These are phyloP conservation scores for Candida albicans DNA, from an alignment of 1,139 yeast genomes.

Conservation along the genomic window DNA sequence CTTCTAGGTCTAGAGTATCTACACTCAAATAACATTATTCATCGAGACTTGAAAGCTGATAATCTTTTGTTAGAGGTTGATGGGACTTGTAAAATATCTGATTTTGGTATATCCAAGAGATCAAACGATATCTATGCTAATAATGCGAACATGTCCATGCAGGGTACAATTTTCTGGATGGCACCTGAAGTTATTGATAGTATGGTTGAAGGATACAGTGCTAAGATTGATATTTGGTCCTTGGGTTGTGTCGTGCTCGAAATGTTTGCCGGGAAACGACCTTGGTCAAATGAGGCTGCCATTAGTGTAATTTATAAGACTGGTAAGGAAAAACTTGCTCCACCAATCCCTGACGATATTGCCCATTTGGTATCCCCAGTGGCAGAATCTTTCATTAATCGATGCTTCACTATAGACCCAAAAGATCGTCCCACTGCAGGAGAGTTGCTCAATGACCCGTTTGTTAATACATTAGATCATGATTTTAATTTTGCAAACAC, in stretches of 20 bases:
- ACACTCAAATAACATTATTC: slow-evolving; percentile 85
- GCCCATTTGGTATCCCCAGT: slow-evolving; percentile 49
- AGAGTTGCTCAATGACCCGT: slow-evolving; percentile 60
- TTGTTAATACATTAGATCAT: slow-evolving; percentile 36
- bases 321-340: slow-evolving; percentile 78
- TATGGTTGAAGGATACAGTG: slow-evolving; percentile 89
- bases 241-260: slow-evolving; percentile 94
- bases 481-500: slow-evolving; percentile 64
- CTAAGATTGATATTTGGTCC: slow-evolving; percentile 92
- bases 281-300: slow-evolving; percentile 80
- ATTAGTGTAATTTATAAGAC: slow-evolving; percentile 75
- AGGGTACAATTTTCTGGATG: slow-evolving; percentile 99
- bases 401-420: slow-evolving; percentile 82
- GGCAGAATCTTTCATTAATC: slow-evolving; percentile 70
- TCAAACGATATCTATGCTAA: slow-evolving; percentile 86
- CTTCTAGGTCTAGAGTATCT: slow-evolving; percentile 80
- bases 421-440: slow-evolving; percentile 85
- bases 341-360: slow-evolving; percentile 93
- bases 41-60: slow-evolving; percentile 95
- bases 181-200: slow-evolving; percentile 97
- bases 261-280: slow-evolving; percentile 86
- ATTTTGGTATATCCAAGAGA: slow-evolving; percentile 92
- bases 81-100: slow-evolving; percentile 94
- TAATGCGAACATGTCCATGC: slow-evolving; percentile 95
- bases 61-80: slow-evolving; percentile 84